Percentiles rank a stretch among this genome's conserved stretches.
Evolutionary conservation across 495 filamentous ascomycete species (phyloP).

Genomic region (Cercophora sp.): DNA sequence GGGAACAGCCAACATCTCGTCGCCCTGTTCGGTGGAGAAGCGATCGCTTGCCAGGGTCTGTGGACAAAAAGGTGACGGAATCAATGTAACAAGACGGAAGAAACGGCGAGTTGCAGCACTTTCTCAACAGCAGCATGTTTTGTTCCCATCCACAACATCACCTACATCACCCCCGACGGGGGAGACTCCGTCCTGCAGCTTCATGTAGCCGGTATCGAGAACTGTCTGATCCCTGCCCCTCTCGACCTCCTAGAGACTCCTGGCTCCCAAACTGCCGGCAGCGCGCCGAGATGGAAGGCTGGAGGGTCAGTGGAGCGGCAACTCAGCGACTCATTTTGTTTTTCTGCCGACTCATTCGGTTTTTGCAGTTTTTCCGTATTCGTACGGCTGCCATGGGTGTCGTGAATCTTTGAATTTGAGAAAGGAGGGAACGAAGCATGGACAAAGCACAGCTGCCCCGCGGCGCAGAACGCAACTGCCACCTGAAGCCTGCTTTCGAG

Average conservation of each 20-base stretch:
- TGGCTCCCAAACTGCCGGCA: neutral
- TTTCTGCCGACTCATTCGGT: neutral
- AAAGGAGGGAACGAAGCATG: neutral
- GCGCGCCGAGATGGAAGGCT: too few species aligned
- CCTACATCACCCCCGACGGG: constrained; percentile 8
- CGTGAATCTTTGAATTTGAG: too few species aligned
- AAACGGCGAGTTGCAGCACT: too few species aligned
- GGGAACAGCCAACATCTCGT: neutral
- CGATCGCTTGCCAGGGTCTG: constrained; percentile 1
- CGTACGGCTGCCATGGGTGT: too few species aligned
- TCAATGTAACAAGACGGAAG: too few species aligned
- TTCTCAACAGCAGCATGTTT: too few species aligned
- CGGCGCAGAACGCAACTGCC: constrained; percentile 5
- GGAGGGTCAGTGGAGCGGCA: too few species aligned
- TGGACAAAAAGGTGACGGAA: neutral
- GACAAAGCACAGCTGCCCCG: neutral
- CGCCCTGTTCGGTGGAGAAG: neutral
- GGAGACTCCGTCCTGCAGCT: neutral
- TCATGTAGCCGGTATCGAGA: constrained; percentile 8
- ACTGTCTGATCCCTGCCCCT: constrained; percentile 11
- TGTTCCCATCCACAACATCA: neutral
- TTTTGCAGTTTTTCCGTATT: too few species aligned
- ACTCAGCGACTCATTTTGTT: too few species aligned
- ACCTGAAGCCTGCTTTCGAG: constrained; percentile 5
- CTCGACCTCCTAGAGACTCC: neutral